Evolutionary conservation across 2,329 filamentous ascomycete species (phyloP), one percentile per base, ranked within the genome.

Genomic region (Pseudocercospora crystallina): DNA sequence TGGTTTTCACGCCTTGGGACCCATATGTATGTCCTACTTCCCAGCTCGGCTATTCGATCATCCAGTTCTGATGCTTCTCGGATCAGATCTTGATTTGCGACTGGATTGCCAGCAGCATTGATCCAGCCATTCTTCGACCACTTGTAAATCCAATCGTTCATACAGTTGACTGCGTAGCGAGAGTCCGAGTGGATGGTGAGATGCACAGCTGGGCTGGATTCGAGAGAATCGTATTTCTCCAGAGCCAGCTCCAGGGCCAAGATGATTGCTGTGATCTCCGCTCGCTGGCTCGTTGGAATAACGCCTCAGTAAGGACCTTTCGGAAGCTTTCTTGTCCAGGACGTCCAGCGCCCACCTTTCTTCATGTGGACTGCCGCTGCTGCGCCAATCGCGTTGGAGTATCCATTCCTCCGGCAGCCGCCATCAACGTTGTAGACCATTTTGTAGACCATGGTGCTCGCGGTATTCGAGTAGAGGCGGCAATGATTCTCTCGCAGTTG

Each of bases 391-490:
- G 55, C 37, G 30, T 41, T 15, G n/a, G 5, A 8, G 9, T 31
- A 5, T 29, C 54, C 54, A 30, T 57, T 57, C 2, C 29, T 8
- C 10, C 54, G 51, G 45, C 54, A 57, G 30, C 51, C 54, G 12
- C 54, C 54, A 34, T 57, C 54, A 26, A 57, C 47, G 10, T 49
- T 15, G 33, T 39, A 57, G 32, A 39, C 20, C 51, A 54, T 51
- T 9, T n/a, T 40, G 47, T 47, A 54, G 9, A 37, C 35, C 51
- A 50, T 54, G 14, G 7, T 51, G 17, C 15, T 33, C 11, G 5
- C 15, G 20, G 20, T 7, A 26, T 4, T 26, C 7, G 20, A 26
- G 20, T 3, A 4, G 7, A 26, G 4, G 4, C 20, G 20, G 7
- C 20, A 7, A 26, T n/a, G 20, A 26, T 26, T 7, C 20, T 7